Base-by-base conservation (phyloP, 257 asterid genomes). In the Solanum etuberosum region DNA sequence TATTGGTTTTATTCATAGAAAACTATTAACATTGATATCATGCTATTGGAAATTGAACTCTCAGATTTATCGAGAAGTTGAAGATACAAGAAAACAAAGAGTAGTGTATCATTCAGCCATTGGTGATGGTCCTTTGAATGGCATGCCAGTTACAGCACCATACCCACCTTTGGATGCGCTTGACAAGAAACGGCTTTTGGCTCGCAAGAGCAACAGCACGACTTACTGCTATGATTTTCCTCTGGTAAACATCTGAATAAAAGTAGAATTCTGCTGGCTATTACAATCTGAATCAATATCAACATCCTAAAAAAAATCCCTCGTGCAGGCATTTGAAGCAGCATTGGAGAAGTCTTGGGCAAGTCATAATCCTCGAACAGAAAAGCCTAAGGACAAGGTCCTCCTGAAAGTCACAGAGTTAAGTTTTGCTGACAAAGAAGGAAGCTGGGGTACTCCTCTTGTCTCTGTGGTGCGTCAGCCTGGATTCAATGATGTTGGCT, bases 201-300 rank as follows among this genome's bases (percentile, higher is more conserved):
- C 99, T 71, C 90, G 99, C 88, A 97, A 92, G 92, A 97, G 67
- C 67, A 59, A 93, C 93, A 93, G 80, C 96, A 95, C 99, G 15
- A 95, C 98, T 65, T 97, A 97, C 83, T 97, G 99, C 98, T 97
- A 97, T 43, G 99, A 97, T 87, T 97, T 97, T 89, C 99, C 99
- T 3, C 95, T 97, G 99, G 99, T 97, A 94, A 85, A 54, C 70
- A 76, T 42, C 34, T 57, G 59, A n/a, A 81, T 78, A 32, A 59
- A 73, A 31, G 43, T 46, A 38, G 81, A 68, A 51, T 40, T 57
- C 32, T 77, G 29, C 78, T 18, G 40, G 59, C 46, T 85, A 25
- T 65, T 85, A 27, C 42, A 21, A 25, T 31, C 63, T 37, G 40
- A n/a, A 54, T 70, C 73, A 42, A 27, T 63, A 63, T 73, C n/a